Conservation (phyloP, 1,284 basidiomycete genomes). For the Rhodotorula sp. region DNA sequence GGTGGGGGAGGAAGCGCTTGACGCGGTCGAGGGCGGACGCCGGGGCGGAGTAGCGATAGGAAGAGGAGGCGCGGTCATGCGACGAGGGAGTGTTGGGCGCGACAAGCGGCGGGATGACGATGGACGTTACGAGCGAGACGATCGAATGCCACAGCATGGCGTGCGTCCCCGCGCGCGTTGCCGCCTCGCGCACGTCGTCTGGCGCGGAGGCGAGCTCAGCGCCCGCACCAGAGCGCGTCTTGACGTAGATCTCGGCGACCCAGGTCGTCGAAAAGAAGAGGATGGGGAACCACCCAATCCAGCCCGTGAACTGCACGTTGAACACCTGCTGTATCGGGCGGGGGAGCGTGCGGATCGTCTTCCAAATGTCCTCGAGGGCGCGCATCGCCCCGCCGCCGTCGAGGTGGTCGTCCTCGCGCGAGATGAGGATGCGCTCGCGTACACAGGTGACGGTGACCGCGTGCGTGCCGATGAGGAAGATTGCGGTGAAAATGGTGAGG, state of each 20-base stretch:
- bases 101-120: conserved; percentile 74
- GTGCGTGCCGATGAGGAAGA: conserved; percentile 55
- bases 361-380: conserved; percentile 65
- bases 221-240: conserved; percentile 68
- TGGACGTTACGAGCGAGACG: conserved; percentile 67
- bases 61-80: background rate
- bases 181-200: conserved; percentile 41
- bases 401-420: conserved; percentile 33
- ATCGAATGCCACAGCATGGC: conserved; percentile 78
- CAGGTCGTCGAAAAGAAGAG: conserved; percentile 72
- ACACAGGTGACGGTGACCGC: conserved; percentile 65
- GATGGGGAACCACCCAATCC: conserved; percentile 59
- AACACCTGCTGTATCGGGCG: conserved; percentile 79
- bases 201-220: conserved; percentile 47
- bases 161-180: conserved; percentile 65
- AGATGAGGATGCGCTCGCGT: conserved; percentile 72
- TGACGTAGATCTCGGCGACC: conserved; percentile 80
- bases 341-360: conserved; percentile 70
- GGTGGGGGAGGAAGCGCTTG: conserved; percentile 17
- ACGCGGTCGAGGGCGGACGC: background rate
- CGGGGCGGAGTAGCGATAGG: background rate
- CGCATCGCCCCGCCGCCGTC: background rate
- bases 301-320: conserved; percentile 78
- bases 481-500: conserved; percentile 57
- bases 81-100: conserved; percentile 39